phyloP scores from a whole-genome alignment of 192 early-diverging fungal genomes.

The Entomortierella lignicola region DNA sequence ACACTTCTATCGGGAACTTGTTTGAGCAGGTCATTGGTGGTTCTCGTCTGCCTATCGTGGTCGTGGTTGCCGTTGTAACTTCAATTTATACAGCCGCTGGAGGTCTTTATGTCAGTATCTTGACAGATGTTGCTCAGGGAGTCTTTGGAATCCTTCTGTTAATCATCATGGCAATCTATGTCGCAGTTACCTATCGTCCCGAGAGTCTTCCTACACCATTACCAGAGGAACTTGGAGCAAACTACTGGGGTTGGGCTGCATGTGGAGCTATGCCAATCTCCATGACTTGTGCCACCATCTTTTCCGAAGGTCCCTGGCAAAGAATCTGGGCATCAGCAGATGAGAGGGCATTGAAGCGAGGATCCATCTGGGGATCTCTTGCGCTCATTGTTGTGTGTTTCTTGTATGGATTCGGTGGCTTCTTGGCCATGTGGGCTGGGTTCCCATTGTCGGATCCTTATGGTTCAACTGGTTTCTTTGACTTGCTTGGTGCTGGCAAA shows the following conservation, averaged over 20 bases:
- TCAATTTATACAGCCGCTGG: conserved; percentile 74
- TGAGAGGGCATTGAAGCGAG: conserved; percentile 65
- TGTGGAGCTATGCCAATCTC: conserved; percentile 69
- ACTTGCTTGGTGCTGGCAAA: conserved; percentile 59
- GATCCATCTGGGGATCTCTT: conserved; percentile 64
- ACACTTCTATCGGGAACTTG: conserved; percentile 69
- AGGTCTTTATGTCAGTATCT: conserved; percentile 68
- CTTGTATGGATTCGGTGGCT: conserved; percentile 68
- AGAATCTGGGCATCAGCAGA: conserved; percentile 71
- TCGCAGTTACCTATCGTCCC: conserved; percentile 63
- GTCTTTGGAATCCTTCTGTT: conserved; percentile 64
- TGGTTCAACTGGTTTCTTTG: conserved; percentile 72
- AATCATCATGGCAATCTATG: conserved; percentile 61
- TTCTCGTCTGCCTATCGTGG: conserved; percentile 63
- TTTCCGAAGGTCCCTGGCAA: conserved; percentile 80
- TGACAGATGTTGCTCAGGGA: conserved; percentile 73
- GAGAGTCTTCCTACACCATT: conserved; percentile 57
- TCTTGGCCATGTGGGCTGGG: conserved; percentile 73
- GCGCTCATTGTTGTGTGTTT: conserved; percentile 63
- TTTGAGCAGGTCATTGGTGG: conserved; percentile 65
- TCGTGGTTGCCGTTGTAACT: conserved; percentile 70
- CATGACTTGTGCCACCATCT: conserved; percentile 70
- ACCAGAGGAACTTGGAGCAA: conserved; percentile 62
- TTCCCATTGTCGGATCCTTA: conserved; percentile 50
- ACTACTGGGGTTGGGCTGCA: conserved; percentile 71